Evolutionary conservation across 331 rosid genomes (phyloP).

Genomic region (Rosa hybrid): DNA sequence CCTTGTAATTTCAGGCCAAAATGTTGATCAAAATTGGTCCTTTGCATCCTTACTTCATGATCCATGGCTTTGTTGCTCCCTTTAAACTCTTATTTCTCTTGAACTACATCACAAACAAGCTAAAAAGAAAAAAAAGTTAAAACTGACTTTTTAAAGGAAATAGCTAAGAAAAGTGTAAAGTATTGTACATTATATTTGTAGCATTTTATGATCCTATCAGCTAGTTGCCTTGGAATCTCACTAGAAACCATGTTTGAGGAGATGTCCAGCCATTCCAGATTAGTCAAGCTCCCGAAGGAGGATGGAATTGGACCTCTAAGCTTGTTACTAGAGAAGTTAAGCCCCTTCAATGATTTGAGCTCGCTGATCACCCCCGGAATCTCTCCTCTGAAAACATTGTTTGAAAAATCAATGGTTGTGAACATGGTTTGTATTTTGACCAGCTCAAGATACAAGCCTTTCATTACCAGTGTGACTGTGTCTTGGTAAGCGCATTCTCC

Average conservation of each 20-base stretch:
- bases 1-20: too few species aligned
- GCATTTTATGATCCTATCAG: too few species aligned
- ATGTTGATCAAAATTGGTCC: too few species aligned
- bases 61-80: too few species aligned
- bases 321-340: conserved; percentile 14
- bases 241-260: conserved; percentile 12
- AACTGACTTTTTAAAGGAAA: too few species aligned
- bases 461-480: neutral
- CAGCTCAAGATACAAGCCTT: neutral
- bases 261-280: conserved; percentile 27
- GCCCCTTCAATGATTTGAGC: conserved; percentile 17
- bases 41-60: too few species aligned
- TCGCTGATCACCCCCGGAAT: neutral
- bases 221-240: conserved; percentile 1
- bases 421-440: neutral
- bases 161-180: too few species aligned
- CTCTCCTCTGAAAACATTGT: conserved; percentile 15
- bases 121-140: too few species aligned
- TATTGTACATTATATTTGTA: too few species aligned
- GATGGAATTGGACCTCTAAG: conserved; percentile 3
- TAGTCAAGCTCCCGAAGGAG: neutral
- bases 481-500: neutral
- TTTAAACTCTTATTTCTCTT: too few species aligned
- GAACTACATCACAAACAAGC: too few species aligned
- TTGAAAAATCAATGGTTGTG: conserved; percentile 19